Conservation (phyloP, 164 flowering plant species). For the Brasenia schreberi region DNA sequence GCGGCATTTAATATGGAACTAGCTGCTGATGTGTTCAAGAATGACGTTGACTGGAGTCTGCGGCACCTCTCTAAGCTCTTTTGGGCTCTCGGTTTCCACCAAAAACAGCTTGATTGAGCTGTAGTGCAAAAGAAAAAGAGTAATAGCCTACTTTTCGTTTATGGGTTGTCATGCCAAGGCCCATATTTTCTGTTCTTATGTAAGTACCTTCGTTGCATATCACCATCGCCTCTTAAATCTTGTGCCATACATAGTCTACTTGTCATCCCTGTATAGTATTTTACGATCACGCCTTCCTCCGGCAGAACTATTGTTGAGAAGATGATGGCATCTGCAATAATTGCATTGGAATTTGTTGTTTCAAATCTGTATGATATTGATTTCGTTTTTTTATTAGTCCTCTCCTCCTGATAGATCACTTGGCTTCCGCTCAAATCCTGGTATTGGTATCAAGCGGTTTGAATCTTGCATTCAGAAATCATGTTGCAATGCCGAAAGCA, state of each 20-base stretch:
- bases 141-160: not conserved
- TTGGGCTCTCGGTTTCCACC: conserved; percentile 16
- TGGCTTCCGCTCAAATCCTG: no score
- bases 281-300: no score
- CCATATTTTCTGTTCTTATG: not conserved
- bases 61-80: conserved; percentile 25
- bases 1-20: conserved; percentile 7
- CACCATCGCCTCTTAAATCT: not conserved
- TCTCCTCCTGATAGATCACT: no score
- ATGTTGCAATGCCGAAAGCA: no score
- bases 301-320: no score
- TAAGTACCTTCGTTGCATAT: not conserved
- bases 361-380: no score
- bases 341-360: no score
- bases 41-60: conserved; percentile 36
- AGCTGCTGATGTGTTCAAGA: conserved; percentile 10
- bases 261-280: no score
- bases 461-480: no score
- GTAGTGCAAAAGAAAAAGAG: not conserved
- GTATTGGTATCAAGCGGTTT: no score
- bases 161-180: not conserved
- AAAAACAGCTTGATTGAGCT: conserved; percentile 3
- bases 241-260: not conserved
- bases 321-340: no score
- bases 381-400: no score